phyloP scores from a whole-genome alignment of 1,139 yeast genomes.

The Ashbya aceris region DNA sequence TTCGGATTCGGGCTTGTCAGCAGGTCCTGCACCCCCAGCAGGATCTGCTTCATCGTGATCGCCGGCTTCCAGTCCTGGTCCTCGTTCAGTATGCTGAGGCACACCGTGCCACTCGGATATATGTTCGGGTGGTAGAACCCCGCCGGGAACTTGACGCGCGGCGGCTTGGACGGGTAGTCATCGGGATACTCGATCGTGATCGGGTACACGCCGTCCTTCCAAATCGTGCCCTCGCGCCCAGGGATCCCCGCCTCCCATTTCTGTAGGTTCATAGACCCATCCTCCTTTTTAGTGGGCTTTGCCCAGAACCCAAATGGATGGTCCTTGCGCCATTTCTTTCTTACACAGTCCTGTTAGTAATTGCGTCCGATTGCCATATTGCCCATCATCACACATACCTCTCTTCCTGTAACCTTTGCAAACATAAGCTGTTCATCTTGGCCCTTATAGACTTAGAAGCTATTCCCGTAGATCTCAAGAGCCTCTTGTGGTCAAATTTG shows the following conservation, averaged over 20 bases:
- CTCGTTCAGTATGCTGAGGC: constrained; percentile 86
- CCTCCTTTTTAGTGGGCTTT: constrained; percentile 66
- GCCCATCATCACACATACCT: constrained; percentile 29
- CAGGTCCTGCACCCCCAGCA: constrained; percentile 86
- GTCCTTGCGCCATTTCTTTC: constrained; percentile 97
- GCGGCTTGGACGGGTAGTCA: constrained; percentile 95
- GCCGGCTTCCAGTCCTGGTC: constrained; percentile 99
- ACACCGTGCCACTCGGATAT: constrained; percentile 93
- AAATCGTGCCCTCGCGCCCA: constrained; percentile 74
- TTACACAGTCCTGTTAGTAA: constrained; percentile 13
- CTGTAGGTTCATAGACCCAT: constrained; percentile 78
- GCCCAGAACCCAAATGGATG: constrained; percentile 98
- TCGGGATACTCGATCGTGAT: constrained; percentile 72
- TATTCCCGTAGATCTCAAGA: not conserved
- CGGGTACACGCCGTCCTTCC: constrained; percentile 85
- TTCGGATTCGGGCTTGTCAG: constrained; percentile 85
- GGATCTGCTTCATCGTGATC: constrained; percentile 80
- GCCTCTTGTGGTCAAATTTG: not conserved
- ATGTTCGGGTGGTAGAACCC: constrained; percentile 95
- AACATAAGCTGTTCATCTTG: constrained; percentile 43
- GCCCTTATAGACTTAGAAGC: no score
- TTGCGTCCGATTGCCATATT: not conserved
- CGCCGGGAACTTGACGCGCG: constrained; percentile 79
- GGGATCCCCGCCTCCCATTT: constrained; percentile 95
- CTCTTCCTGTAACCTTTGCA: constrained; percentile 77